Base-by-base conservation (phyloP, 2,329 filamentous ascomycete species). In the Botryosphaeria agaves region DNA sequence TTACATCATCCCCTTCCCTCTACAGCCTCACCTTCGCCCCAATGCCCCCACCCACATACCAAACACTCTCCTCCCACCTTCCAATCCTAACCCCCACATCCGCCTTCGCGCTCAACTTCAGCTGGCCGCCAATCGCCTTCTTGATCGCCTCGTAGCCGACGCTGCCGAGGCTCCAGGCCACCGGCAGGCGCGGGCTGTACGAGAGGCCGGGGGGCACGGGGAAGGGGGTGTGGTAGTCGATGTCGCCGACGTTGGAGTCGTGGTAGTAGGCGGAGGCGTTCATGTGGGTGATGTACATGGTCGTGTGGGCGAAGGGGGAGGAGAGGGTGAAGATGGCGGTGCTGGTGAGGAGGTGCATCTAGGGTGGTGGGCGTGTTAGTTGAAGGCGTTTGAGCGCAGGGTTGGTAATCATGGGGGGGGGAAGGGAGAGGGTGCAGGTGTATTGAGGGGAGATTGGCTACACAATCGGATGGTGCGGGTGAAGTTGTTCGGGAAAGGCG, bases 231-330 rank as follows among this genome's bases (percentile, higher is more conserved):
- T 76, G 64, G 47, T 89, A 82, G 15, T 76, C 41, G 34, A 95
- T 94, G 16, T 63, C 69, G 2, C 85, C 89, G 0, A 92, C 64
- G 2, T 73, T 67, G 31, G 87, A 72, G 6, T 74, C 79, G 38
- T 92, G 83, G 52, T 92, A 91, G 36, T 73, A 77, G 0, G 89
- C 84, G 2, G 77, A 83, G 5, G 87, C 87, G 45, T 92, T 77
- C 43, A 95, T 68, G 30, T 63, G 66, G 21, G 82, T 81, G 37
- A 98, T 68, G 42, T 73, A 79, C 12, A 95, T 55, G 1, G 73
- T 82, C 30, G 78, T 78, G 34, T 72, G 60, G 24, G 62, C 56
- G 6, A 95, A 61, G 0, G 89, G 89, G 0, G 85, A 94, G 23
- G 75, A 65, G 14, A 95, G 64, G 0, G 70, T 74, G 52, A 98